phyloP scores from a whole-genome alignment of 2,329 filamentous ascomycete genomes.

The Westerdykella sp. region DNA sequence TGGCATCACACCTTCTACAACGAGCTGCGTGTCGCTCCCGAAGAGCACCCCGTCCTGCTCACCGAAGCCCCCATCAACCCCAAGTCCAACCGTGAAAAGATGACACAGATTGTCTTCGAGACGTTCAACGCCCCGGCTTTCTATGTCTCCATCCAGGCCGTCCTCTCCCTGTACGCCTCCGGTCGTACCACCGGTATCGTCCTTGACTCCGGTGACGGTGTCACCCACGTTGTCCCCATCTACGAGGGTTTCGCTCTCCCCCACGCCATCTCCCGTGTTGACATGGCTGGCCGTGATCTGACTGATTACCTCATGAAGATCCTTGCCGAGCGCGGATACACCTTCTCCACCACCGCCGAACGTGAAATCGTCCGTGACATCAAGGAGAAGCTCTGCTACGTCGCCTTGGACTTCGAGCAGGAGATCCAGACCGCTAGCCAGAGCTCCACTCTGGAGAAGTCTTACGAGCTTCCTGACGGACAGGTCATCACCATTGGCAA shows the following conservation, averaged over 20 bases:
- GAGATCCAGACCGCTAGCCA: conserved; percentile 99
- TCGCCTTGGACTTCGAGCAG: conserved; percentile 99
- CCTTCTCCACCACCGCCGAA: conserved; percentile 99
- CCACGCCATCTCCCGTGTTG: conserved; percentile 99
- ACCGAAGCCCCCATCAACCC: conserved; percentile 99
- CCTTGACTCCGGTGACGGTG: conserved; percentile 99
- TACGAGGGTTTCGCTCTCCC: conserved; percentile 99
- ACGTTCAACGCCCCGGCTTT: conserved; percentile 99
- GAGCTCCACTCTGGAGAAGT: conserved; percentile 99
- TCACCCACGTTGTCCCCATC: conserved; percentile 99
- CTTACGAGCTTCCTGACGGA: conserved; percentile 98
- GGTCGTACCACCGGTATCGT: conserved; percentile 99
- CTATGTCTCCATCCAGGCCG: conserved; percentile 99
- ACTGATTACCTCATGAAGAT: conserved; percentile 99
- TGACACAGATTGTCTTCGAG: conserved; percentile 99
- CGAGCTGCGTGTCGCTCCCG: conserved; percentile 98
- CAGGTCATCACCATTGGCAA: conserved; percentile 99
- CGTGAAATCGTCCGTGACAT: conserved; percentile 99
- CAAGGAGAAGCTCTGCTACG: conserved; percentile 99
- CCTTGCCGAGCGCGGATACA: conserved; percentile 97
- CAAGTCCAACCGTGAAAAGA: conserved; percentile 99
- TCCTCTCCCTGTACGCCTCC: conserved; percentile 97
- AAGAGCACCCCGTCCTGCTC: conserved; percentile 99
- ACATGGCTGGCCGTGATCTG: conserved; percentile 99
- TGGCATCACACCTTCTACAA: conserved; percentile 99